A percentile compares a stretch with the other conserved stretches of the same genome.
phyloP scores from a whole-genome alignment of 495 filamentous ascomycete genomes.

The Cercophora newfieldiana region DNA sequence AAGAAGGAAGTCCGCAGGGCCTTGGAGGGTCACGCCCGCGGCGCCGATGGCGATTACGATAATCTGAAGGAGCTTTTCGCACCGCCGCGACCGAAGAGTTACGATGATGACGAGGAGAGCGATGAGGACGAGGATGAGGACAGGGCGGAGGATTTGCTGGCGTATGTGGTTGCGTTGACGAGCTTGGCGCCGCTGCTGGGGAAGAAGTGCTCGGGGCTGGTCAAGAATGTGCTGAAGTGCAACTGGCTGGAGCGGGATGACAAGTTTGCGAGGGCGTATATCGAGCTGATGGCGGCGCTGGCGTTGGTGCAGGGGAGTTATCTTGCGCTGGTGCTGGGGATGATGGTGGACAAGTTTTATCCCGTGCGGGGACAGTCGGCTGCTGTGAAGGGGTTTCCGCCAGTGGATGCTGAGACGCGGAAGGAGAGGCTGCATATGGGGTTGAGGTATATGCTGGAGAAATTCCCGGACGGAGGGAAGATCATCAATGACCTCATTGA shows the following conservation, averaged over 20 bases:
- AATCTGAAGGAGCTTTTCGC: constrained; percentile 68
- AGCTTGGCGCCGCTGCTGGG: constrained; percentile 68
- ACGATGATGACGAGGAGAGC: constrained; percentile 41
- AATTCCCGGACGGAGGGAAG: constrained; percentile 72
- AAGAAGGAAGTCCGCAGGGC: constrained; percentile 75
- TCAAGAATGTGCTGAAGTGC: constrained; percentile 69
- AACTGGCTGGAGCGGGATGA: constrained; percentile 86
- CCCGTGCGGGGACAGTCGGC: constrained; percentile 48
- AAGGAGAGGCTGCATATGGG: constrained; percentile 71
- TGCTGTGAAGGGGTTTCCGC: constrained; percentile 58
- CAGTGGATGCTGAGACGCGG: constrained; percentile 58
- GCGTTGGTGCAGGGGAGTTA: constrained; percentile 70
- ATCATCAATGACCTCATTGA: constrained; percentile 64
- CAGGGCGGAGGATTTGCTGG: constrained; percentile 56
- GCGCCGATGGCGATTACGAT: constrained; percentile 72
- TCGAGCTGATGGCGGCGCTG: constrained; percentile 76
- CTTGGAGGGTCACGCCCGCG: constrained; percentile 64
- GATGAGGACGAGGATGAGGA: constrained; percentile 13
- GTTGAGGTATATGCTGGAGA: constrained; percentile 70
- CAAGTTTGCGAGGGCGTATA: constrained; percentile 73
- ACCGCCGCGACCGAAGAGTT: constrained; percentile 30
- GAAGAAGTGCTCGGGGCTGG: constrained; percentile 70
- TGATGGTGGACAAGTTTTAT: constrained; percentile 75
- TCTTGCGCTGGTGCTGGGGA: constrained; percentile 61
- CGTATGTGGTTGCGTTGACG: constrained; percentile 78